These are phyloP conservation scores for Setaria viridis DNA, from an alignment of 202 grass and related monocot species.

Conservation along the genomic window DNA sequence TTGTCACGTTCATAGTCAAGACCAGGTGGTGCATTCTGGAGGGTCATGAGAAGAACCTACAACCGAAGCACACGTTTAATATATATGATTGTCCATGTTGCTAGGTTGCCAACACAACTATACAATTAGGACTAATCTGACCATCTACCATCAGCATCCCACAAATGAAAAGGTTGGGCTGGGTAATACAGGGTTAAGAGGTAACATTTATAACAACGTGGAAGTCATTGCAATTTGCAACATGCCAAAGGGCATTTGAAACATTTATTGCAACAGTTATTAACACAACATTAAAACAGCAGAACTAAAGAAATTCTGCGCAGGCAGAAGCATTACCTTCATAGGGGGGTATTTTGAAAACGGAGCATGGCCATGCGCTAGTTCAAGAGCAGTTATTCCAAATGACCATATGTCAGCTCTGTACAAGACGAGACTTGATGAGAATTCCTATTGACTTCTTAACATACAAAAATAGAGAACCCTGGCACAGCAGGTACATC, in stretches of 20 bases:
- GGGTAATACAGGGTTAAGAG: not conserved
- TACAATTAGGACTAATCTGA: slow-evolving; percentile 22
- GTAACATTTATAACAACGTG: not conserved
- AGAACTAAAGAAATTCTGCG: slow-evolving; percentile 9
- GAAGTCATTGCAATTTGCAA: slow-evolving; percentile 19
- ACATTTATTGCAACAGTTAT: slow-evolving; percentile 17
- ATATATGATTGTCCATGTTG: slow-evolving; percentile 1
- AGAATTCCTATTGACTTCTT: slow-evolving; percentile 28
- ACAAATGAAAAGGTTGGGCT: slow-evolving; percentile 4
- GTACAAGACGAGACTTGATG: slow-evolving; percentile 43
- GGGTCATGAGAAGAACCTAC: slow-evolving; percentile 99
- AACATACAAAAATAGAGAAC: slow-evolving; percentile 8
- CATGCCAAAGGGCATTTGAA: not conserved
- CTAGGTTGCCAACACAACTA: not conserved
- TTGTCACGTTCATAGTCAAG: slow-evolving; percentile 99
- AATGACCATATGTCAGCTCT: slow-evolving; percentile 99
- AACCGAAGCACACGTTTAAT: slow-evolving; percentile 34
- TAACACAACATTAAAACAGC: slow-evolving; percentile 6
- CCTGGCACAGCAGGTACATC: not conserved
- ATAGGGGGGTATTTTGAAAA: slow-evolving; percentile 97
- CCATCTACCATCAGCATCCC: not conserved
- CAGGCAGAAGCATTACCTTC: slow-evolving; percentile 61
- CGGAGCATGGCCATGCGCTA: slow-evolving; percentile 93
- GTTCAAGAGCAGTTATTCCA: slow-evolving; percentile 95
- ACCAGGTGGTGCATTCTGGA: slow-evolving; percentile 98